Conservation (phyloP, 2,329 filamentous ascomycete genomes). For the Teratosphaeriaceae sp. region DNA sequence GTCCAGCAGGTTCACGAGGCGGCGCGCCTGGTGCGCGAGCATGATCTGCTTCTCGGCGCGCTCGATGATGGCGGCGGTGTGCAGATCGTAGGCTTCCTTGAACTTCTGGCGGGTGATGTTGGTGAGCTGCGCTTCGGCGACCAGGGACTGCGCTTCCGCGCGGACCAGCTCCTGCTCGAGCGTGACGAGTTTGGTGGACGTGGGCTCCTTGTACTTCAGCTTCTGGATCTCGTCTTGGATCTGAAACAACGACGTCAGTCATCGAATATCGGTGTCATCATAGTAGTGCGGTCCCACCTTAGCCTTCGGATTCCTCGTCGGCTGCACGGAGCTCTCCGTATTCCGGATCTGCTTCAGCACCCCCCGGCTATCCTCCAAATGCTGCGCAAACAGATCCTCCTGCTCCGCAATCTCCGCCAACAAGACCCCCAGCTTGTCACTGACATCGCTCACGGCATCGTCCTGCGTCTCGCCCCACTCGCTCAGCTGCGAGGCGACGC, state of each 20-base stretch:
- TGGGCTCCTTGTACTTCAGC: slow-evolving; percentile 99
- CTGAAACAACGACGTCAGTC: slow-evolving; percentile 22
- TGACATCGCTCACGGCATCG: slow-evolving; percentile 97
- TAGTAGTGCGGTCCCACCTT: too few species aligned
- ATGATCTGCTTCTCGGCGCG: slow-evolving; percentile 98
- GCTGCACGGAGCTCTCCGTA: slow-evolving; percentile 97
- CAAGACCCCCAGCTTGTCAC: slow-evolving; percentile 95
- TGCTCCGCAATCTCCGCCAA: slow-evolving; percentile 98
- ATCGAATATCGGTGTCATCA: neutral
- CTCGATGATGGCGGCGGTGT: slow-evolving; percentile 95
- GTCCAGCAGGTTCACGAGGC: slow-evolving; percentile 93
- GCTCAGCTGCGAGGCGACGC: slow-evolving; percentile 98
- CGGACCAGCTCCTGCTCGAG: slow-evolving; percentile 98
- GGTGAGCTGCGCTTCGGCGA: slow-evolving; percentile 94
- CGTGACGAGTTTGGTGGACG: slow-evolving; percentile 94
- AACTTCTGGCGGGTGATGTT: slow-evolving; percentile 99
- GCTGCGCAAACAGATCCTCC: slow-evolving; percentile 96
- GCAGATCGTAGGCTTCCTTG: slow-evolving; percentile 96
- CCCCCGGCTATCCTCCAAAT: slow-evolving; percentile 97
- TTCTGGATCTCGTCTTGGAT: slow-evolving; percentile 98
- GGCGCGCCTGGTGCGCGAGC: slow-evolving; percentile 95
- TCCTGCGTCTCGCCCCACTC: slow-evolving; percentile 95
- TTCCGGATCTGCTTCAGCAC: slow-evolving; percentile 99
- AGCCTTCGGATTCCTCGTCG: slow-evolving; percentile 96
- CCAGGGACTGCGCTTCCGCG: slow-evolving; percentile 96